A percentile compares a stretch with the other conserved stretches of the same genome.
phyloP scores from a whole-genome alignment of 495 filamentous ascomycete species.

The Podospora didyma region DNA sequence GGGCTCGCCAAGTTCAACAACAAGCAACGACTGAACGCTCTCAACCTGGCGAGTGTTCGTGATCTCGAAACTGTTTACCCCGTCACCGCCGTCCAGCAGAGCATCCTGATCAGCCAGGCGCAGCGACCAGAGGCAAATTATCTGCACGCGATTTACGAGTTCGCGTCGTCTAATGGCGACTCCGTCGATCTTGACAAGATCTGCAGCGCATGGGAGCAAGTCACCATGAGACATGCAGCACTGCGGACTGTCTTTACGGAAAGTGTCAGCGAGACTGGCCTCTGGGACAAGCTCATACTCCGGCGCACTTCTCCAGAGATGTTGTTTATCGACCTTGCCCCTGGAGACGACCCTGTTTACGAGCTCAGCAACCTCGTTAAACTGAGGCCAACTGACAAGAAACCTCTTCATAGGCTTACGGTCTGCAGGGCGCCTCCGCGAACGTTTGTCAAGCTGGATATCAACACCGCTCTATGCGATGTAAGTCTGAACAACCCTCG shows the following conservation, averaged over 20 bases:
- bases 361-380: slow-evolving; percentile 39
- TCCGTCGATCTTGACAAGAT: slow-evolving; percentile 39
- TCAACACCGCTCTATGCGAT: slow-evolving; percentile 43
- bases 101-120: slow-evolving; percentile 57
- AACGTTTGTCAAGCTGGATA: slow-evolving; percentile 44
- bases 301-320: slow-evolving; percentile 39
- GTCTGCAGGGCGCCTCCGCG: slow-evolving; percentile 40
- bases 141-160: slow-evolving; percentile 58
- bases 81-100: slow-evolving; percentile 65
- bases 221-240: slow-evolving; percentile 34
- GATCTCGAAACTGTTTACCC: slow-evolving; percentile 56
- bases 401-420: slow-evolving; percentile 41
- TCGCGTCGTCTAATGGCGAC: slow-evolving; percentile 38
- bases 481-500: slow-evolving; percentile 1
- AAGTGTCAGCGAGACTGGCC: slow-evolving; percentile 35
- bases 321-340: slow-evolving; percentile 44
- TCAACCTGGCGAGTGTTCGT: slow-evolving; percentile 42
- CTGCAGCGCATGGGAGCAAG: slow-evolving; percentile 42
- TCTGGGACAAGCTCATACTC: slow-evolving; percentile 41
- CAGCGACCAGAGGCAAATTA: slow-evolving; percentile 56
- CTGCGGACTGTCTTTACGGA: slow-evolving; percentile 43
- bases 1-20: slow-evolving; percentile 50
- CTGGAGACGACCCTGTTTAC: slow-evolving; percentile 36
- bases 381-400: slow-evolving; percentile 29
- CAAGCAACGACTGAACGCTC: slow-evolving; percentile 41